These are phyloP conservation scores for Pseudonitzschia delicatissima DNA, from an alignment of 108 stramenopile genomes.

Conservation along the genomic window DNA sequence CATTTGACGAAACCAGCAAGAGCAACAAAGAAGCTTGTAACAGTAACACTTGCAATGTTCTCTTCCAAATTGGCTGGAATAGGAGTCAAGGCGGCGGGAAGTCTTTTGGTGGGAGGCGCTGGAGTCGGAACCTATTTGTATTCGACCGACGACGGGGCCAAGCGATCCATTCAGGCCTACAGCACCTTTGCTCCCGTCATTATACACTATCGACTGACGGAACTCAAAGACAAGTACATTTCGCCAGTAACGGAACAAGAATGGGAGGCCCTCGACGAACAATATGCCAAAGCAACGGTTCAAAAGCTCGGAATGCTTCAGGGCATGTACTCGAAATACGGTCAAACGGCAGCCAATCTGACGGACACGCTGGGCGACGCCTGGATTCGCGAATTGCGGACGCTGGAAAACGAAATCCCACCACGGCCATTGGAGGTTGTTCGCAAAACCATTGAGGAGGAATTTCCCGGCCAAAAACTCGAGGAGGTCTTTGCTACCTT, in stretches of 20 bases:
- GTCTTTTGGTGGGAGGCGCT: conserved; percentile 7
- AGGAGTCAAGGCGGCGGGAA: neutral
- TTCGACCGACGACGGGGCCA: conserved; percentile 30
- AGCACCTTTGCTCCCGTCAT: conserved; percentile 34
- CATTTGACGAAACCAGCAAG: no score
- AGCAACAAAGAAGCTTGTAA: no score
- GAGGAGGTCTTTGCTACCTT: conserved; percentile 71
- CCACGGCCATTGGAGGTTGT: conserved; percentile 54
- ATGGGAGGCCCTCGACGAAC: conserved; percentile 33
- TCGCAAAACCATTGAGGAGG: conserved; percentile 55
- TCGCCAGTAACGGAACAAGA: conserved; percentile 15
- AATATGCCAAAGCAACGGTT: conserved; percentile 29
- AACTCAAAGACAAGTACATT: conserved; percentile 14
- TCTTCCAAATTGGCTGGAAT: no score
- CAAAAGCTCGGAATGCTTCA: conserved; percentile 21
- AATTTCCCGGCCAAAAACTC: conserved; percentile 35
- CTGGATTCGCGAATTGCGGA: conserved; percentile 54
- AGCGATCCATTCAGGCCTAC: conserved; percentile 34
- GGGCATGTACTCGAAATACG: conserved; percentile 42
- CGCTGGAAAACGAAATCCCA: conserved; percentile 79
- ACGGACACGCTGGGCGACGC: conserved; percentile 33
- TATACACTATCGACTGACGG: conserved; percentile 31
- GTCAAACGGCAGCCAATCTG: conserved; percentile 41
- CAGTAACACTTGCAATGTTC: no score
- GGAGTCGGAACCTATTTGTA: conserved; percentile 23